Conservation (phyloP, 441 rosid species). For the Raphanus hybrid region DNA sequence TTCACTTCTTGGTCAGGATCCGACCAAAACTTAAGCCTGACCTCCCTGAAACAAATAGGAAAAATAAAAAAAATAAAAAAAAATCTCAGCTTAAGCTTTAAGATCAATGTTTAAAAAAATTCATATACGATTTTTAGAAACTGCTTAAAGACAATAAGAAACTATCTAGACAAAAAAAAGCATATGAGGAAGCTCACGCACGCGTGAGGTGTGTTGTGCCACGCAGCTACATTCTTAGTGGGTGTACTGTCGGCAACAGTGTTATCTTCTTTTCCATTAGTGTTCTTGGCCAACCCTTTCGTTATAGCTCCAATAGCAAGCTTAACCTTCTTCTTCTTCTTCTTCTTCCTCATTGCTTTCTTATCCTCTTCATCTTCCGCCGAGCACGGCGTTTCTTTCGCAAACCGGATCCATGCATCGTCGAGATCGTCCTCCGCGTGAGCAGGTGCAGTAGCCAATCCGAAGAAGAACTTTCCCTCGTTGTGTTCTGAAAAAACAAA, state of each 20-base stretch:
- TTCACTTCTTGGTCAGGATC: conserved; percentile 93
- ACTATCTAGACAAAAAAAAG: not conserved
- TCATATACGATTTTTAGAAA: not conserved
- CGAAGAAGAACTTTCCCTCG: conserved; percentile 73
- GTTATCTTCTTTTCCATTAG: conserved; percentile 46
- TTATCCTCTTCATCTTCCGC: conserved; percentile 51
- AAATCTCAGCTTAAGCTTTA: conserved; percentile 37
- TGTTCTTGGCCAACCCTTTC: conserved; percentile 70
- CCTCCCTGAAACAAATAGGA: conserved; percentile 61
- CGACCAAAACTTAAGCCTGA: conserved; percentile 92
- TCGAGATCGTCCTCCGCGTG: conserved; percentile 92
- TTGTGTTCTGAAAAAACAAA: conserved; percentile 41
- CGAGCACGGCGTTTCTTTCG: conserved; percentile 61
- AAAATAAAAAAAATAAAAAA: conserved; percentile 9
- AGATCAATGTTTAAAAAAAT: not conserved
- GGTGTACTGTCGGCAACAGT: conserved; percentile 47
- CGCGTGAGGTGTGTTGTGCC: conserved; percentile 94
- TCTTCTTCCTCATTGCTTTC: conserved; percentile 23
- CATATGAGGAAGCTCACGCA: conserved; percentile 60
- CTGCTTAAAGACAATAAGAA: conserved; percentile 8
- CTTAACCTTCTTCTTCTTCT: conserved; percentile 53
- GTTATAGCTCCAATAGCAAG: conserved; percentile 92
- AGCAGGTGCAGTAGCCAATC: conserved; percentile 97
- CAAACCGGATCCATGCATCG: conserved; percentile 97
- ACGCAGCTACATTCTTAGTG: conserved; percentile 86